Conservation (phyloP, 768 basidiomycete genomes). For the Candolleomyces aberdarensis region DNA sequence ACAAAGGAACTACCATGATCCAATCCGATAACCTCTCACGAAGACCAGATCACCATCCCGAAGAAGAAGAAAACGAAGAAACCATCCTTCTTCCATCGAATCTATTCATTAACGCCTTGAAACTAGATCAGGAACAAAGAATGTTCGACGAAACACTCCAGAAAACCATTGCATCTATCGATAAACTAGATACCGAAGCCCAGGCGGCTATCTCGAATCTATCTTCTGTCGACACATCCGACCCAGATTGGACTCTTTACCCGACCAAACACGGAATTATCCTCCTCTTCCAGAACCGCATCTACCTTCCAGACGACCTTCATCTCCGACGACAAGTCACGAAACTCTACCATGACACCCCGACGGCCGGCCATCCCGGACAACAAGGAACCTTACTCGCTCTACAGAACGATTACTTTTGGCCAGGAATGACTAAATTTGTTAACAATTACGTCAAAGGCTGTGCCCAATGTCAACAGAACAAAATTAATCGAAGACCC, state of each 20-base stretch:
- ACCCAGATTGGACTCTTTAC: conserved; percentile 7
- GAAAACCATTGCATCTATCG: not conserved
- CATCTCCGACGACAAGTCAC: not conserved
- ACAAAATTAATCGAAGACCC: no score
- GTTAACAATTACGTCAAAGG: no score
- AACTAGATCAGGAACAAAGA: conserved; percentile 13
- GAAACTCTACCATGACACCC: conserved; percentile 1
- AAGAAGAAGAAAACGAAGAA: no score
- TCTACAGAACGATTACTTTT: no score
- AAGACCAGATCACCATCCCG: no score
- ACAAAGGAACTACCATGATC: conserved; percentile 13
- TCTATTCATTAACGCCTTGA: conserved; percentile 10
- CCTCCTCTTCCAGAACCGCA: not conserved
- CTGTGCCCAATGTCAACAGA: no score
- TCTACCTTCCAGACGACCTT: conserved; percentile 1
- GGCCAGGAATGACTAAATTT: no score
- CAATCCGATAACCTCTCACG: conserved; percentile 14
- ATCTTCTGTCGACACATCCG: not conserved
- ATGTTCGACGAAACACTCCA: conserved; percentile 12
- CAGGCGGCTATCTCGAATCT: not conserved
- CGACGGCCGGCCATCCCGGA: no score
- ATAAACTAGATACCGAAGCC: not conserved
- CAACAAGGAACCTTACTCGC: no score
- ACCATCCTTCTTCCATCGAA: no score
- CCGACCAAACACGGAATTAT: not conserved